A percentile compares a stretch with the other conserved stretches of the same genome.
phyloP scores from a whole-genome alignment of 2,329 filamentous ascomycete genomes.

The Aschersonia sp. region DNA sequence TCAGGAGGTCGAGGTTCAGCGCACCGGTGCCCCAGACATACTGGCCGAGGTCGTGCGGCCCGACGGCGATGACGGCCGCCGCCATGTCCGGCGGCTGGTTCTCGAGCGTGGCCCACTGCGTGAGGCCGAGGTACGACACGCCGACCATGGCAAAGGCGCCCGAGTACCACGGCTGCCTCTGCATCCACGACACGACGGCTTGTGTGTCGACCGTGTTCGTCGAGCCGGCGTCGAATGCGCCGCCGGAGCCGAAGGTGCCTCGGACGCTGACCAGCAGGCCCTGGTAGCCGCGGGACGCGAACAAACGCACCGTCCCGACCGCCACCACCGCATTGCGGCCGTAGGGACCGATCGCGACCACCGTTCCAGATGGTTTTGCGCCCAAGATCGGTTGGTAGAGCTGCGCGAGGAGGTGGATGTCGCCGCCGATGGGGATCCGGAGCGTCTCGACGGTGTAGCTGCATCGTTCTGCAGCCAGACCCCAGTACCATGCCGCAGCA shows the following conservation, averaged over 20 bases:
- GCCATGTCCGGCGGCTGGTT: neutral
- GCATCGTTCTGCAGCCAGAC: neutral
- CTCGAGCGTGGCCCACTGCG: neutral
- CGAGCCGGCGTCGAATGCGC: neutral
- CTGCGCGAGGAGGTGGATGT: neutral
- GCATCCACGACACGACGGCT: neutral
- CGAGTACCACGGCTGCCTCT: neutral
- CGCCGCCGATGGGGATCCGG: neutral
- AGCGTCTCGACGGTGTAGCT: neutral
- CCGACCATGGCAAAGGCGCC: conserved; percentile 1
- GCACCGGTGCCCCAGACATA: neutral
- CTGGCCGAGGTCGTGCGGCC: neutral
- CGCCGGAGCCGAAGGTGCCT: neutral
- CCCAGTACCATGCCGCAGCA: neutral
- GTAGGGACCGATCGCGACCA: neutral
- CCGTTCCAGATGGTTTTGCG: neutral
- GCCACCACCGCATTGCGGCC: neutral
- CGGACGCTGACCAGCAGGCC: neutral
- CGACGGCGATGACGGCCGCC: neutral
- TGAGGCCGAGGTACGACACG: neutral
- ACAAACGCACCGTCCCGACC: neutral
- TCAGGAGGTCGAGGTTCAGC: neutral
- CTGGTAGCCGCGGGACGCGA: neutral
- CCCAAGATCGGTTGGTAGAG: neutral
- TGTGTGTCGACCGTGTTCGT: neutral